phyloP scores from a whole-genome alignment of 2,329 filamentous ascomycete genomes.

The Metarhizium humberi region DNA sequence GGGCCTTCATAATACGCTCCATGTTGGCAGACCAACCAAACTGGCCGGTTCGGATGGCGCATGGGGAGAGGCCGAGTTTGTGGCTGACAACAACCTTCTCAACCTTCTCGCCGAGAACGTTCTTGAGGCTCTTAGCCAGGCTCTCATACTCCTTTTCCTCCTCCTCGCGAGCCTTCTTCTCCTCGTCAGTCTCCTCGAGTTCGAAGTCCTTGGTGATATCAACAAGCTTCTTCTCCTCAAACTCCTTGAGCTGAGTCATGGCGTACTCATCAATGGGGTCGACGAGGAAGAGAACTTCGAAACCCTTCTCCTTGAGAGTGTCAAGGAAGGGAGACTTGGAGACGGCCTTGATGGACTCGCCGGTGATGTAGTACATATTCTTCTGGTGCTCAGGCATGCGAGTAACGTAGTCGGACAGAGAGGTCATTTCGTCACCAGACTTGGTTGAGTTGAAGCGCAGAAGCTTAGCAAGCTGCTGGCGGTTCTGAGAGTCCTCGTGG shows the following conservation, averaged over 20 bases:
- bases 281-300: slow-evolving; percentile 98
- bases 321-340: slow-evolving; percentile 98
- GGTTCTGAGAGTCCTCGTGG: slow-evolving; percentile 99
- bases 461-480: slow-evolving; percentile 84
- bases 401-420: slow-evolving; percentile 93
- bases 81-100: slow-evolving; percentile 99
- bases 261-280: slow-evolving; percentile 99
- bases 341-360: slow-evolving; percentile 98
- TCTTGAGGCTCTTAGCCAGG: slow-evolving; percentile 96
- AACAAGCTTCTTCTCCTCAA: slow-evolving; percentile 99
- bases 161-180: slow-evolving; percentile 90
- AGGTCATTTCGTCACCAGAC: slow-evolving; percentile 92
- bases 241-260: slow-evolving; percentile 99
- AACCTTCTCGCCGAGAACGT: slow-evolving; percentile 97
- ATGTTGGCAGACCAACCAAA: slow-evolving; percentile 99
- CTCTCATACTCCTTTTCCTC: slow-evolving; percentile 98
- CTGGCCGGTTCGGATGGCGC: slow-evolving; percentile 98
- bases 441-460: slow-evolving; percentile 99
- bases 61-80: slow-evolving; percentile 91
- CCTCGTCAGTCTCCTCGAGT: slow-evolving; percentile 98
- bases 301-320: slow-evolving; percentile 96
- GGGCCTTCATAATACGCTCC: slow-evolving; percentile 99
- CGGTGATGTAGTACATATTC: slow-evolving; percentile 99
- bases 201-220: slow-evolving; percentile 99
- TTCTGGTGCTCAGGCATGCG: slow-evolving; percentile 99